A percentile compares a stretch with the other conserved stretches of the same genome.
Evolutionary conservation across 2,329 filamentous ascomycete species (phyloP).

Genomic region (Akanthomyces dipterigenus): DNA sequence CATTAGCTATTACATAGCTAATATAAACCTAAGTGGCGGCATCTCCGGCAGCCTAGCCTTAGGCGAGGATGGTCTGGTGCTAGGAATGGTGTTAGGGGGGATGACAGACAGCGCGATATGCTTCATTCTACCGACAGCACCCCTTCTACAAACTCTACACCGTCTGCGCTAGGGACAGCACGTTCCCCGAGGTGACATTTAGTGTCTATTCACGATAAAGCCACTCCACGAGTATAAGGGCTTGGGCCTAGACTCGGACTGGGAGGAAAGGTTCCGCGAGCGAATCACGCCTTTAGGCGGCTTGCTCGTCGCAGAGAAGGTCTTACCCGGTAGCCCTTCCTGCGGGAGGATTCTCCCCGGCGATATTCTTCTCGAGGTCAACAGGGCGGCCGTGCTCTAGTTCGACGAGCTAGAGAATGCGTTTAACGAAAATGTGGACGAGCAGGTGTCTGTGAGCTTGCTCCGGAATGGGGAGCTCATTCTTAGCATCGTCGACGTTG

Average conservation of each 20-base stretch:
- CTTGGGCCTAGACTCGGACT: constrained; percentile 45
- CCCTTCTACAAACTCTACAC: constrained; percentile 42
- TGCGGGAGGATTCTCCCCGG: neutral
- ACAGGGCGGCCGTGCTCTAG: neutral
- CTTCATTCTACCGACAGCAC: neutral
- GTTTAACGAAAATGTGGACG: neutral
- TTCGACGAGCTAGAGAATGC: neutral
- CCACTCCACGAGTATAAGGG: constrained; percentile 94
- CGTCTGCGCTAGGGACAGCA: constrained; percentile 70
- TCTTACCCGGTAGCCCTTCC: neutral
- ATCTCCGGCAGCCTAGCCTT: constrained; percentile 96
- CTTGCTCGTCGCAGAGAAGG: neutral
- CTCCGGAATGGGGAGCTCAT: neutral
- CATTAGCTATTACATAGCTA: constrained; percentile 92
- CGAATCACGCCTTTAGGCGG: neutral
- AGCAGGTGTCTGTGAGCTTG: neutral
- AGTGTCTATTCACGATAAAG: constrained; percentile 94
- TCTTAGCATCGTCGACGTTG: neutral
- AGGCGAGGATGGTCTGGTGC: constrained; percentile 89
- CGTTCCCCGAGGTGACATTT: constrained; percentile 87
- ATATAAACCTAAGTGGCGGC: constrained; percentile 89
- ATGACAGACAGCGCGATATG: neutral
- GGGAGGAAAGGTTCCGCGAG: neutral
- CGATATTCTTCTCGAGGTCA: neutral
- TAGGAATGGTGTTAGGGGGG: constrained; percentile 51